Base-by-base conservation (phyloP, 2,329 filamentous ascomycete species). In the Colletotrichum caudatum region DNA sequence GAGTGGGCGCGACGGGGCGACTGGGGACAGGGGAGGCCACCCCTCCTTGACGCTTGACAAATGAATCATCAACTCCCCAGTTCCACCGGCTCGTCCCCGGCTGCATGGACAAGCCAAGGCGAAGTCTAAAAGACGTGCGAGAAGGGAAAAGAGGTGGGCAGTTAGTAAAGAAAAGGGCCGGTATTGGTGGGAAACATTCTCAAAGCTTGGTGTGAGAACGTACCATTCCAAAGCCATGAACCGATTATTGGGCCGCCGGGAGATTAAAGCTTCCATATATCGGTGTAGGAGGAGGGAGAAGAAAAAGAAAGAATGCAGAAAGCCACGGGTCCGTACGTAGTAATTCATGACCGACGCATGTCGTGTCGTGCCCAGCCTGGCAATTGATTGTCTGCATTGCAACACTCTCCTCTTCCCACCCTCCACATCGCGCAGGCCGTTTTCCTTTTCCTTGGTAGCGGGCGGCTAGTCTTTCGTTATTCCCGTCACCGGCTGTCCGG, bases 321-420 rank as follows among this genome's bases (percentile, higher is more conserved):
- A 26, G 20, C 20, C 51, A 39, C 39, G 50, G 41, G 20, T 41
- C 39, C 16, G 37, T 51, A 39, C 26, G n/a, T n/a, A n/a, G n/a
- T n/a, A n/a, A n/a, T 39, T 68, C 68, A 44, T 54, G 58, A 71
- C 39, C 23, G 64, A 58, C 50, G 58, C 64, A 63, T 62, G 50
- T 60, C 6, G 20, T 62, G 50, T 60, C 6, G 20, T 11, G 41
- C 64, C 69, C 48, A 37, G 68, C 63, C 23, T 12, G 58, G 50
- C 4, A 63, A 62, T 39, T 39, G 58, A 63, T 54, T 29, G 58
- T 46, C 51, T 53, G 44, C 53, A 39, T 20, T 35, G 57, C 51
- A 46, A 54, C 58, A 20, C 33, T 44, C n/a, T 5, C 51, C 44
- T 46, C 58, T 37, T 35, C 29, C 37, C 56, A 29, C 20, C 16